Evolutionary conservation across 2,329 filamentous ascomycete species (phyloP), one percentile per base, ranked within the genome.

Genomic region (Penicillium nordicum): DNA sequence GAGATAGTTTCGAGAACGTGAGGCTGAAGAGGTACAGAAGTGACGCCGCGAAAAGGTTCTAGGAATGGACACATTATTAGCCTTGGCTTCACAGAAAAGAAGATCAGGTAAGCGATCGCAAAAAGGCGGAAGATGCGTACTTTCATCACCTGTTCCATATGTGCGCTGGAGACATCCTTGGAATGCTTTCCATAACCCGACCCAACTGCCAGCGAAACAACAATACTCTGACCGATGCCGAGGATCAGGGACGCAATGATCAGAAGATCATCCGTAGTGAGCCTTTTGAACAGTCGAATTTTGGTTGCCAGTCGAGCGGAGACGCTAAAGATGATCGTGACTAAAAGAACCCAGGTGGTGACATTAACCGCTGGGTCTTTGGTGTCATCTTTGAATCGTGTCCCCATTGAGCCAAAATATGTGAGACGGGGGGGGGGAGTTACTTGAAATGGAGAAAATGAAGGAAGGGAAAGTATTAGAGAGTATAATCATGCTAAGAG

Each of bases 171-270:
- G 12, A 67, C 50, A 30, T 58, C 52, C 6, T 36, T 43, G 4
- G 29, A 54, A 43, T 65, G 65, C 38, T 61, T 57, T 30, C 65
- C 65, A 57, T 67, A 66, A 10, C 65, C 65, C 32, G 63, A 64
- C 9, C 46, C 50, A 9, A 66, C 62, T 11, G 64, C 60, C 34
- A 64, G 52, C 12, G 64, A 64, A 43, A 67, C 49, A 12, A 40
- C 51, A 10, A 63, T 42, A 10, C 57, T 60, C 57, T 66, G 62
- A 3, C 55, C 58, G 34, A 64, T 58, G 32, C 48, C 55, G 27
- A 67, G 51, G 1, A 63, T 55, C 50, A 64, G 40, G 6, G 64
- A 61, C 2, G 41, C 43, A 7, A 66, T 50, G 6, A 67, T 63
- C 42, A 66, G 41, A 23, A 63, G 54, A 40, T 67, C 65, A 55